Evolutionary conservation across 768 basidiomycete genomes (phyloP), one percentile per base, ranked within the genome.

Genomic region (Russula lepida): DNA sequence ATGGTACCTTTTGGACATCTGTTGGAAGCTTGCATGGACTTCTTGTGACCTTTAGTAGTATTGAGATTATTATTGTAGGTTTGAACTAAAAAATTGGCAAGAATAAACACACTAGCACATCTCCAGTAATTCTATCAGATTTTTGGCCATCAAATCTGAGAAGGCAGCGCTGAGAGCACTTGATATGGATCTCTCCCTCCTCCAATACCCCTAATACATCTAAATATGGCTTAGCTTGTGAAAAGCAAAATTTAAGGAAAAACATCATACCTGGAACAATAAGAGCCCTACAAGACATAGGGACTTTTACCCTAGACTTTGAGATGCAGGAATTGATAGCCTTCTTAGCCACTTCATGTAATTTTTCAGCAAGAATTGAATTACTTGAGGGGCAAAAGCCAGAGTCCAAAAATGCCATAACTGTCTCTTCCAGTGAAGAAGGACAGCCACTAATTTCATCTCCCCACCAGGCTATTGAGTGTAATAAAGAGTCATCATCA

Each of bases 1-100:
- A 44, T 21, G 28, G 41, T 55, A 84, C 84, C 74, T 84, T 86
- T 65, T 82, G 83, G 0, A 81, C 76, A 69, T 89, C 86, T 0
- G 80, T 83, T 1, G 86, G 84, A 0, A 87, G 71, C 63, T 85
- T 86, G 71, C 86, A 88, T n/a, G 86, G 86, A 68, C 84, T 77
- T 25, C 85, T 73, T 2, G 82, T 83, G 12, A 88, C 71, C 82
- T 84, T 59, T 6, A 33, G 6, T 1, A 17, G 43, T 30, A 33
- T 28, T 17, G 13, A n/a, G 37, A 12, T 11, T 23, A 27, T 53
- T 37, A 25, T 41, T 5, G 58, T 17, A 2, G 5, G 35, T 32
- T 3, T 43, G 0, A 1, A 54, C 19, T 37, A 41, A 28, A 53
- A 44, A 35, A n/a, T n/a, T 21, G 8, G 11, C 32, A 33, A 44